These are phyloP conservation scores for Scedosporium dehoogii DNA, from an alignment of 2,329 filamentous ascomycete genomes.

Conservation along the genomic window DNA sequence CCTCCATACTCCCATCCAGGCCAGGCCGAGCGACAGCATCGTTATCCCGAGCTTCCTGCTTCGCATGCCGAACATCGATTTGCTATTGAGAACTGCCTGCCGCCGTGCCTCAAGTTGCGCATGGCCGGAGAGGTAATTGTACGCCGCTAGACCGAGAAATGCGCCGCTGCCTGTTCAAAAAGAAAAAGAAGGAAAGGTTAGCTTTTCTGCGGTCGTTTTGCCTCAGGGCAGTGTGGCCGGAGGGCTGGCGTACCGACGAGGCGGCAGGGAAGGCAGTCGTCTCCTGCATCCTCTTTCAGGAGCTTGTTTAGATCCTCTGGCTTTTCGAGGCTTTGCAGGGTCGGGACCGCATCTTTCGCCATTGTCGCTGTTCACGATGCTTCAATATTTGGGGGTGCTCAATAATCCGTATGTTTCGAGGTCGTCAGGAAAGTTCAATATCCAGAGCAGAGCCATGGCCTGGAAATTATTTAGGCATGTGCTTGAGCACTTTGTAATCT, in stretches of 20 bases:
- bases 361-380: background rate
- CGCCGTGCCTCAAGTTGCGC: slow-evolving; percentile 59
- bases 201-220: too few species aligned
- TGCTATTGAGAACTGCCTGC: slow-evolving; percentile 56
- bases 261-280: slow-evolving; percentile 63
- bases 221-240: background rate
- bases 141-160: slow-evolving; percentile 65
- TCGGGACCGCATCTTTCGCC: slow-evolving; percentile 24
- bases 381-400: background rate
- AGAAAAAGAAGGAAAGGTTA: too few species aligned
- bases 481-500: too few species aligned
- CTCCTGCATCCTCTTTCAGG: slow-evolving; percentile 43
- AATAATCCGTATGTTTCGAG: background rate
- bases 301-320: slow-evolving; percentile 52
- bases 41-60: slow-evolving; percentile 59
- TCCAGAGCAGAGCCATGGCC: too few species aligned
- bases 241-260: slow-evolving; percentile 49
- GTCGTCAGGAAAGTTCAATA: background rate
- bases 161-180: slow-evolving; percentile 53
- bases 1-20: slow-evolving; percentile 62
- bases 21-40: slow-evolving; percentile 55
- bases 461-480: too few species aligned
- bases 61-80: slow-evolving; percentile 62
- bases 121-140: slow-evolving; percentile 69
- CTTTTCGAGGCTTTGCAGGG: slow-evolving; percentile 43